phyloP scores from a whole-genome alignment of 768 basidiomycete genomes.

The Boletellus ananas region DNA sequence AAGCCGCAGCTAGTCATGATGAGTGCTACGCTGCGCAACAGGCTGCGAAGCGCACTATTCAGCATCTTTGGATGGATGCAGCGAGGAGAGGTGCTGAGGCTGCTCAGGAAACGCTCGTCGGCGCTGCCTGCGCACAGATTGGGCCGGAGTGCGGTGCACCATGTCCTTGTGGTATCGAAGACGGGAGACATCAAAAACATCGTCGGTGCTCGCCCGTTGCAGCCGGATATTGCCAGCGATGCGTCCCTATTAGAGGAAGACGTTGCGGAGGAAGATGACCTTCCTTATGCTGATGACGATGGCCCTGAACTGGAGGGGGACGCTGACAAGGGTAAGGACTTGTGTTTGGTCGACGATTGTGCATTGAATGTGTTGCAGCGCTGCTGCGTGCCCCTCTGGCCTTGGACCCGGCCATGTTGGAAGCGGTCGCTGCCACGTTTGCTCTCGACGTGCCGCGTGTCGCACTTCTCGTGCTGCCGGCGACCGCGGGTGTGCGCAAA shows the following conservation, averaged over 20 bases:
- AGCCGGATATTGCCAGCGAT: background rate
- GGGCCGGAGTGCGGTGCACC: constrained; percentile 40
- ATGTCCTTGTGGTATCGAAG: constrained; percentile 58
- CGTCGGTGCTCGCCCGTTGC: constrained; percentile 36
- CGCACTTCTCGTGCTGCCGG: constrained; percentile 65
- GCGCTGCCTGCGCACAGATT: constrained; percentile 26
- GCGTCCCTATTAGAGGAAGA: background rate
- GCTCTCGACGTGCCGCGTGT: constrained; percentile 68
- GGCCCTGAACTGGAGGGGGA: constrained; percentile 15
- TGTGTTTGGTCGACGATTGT: background rate
- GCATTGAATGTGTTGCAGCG: constrained; percentile 34
- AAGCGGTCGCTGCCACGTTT: constrained; percentile 66
- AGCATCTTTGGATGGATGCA: constrained; percentile 58
- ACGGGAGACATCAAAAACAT: constrained; percentile 54
- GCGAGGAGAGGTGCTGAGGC: constrained; percentile 34
- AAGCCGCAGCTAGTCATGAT: constrained; percentile 62
- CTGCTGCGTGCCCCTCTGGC: constrained; percentile 45
- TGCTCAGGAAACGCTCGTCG: constrained; percentile 25
- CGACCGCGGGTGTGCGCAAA: constrained; percentile 56
- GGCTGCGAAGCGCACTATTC: constrained; percentile 39
- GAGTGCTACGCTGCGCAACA: constrained; percentile 65
- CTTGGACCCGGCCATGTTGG: constrained; percentile 53
- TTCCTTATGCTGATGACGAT: constrained; percentile 27
- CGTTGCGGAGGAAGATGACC: constrained; percentile 1
- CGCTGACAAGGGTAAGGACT: constrained; percentile 20